phyloP scores from a whole-genome alignment of 2,329 filamentous ascomycete species.

The Aspergillus novoparasiticus region DNA sequence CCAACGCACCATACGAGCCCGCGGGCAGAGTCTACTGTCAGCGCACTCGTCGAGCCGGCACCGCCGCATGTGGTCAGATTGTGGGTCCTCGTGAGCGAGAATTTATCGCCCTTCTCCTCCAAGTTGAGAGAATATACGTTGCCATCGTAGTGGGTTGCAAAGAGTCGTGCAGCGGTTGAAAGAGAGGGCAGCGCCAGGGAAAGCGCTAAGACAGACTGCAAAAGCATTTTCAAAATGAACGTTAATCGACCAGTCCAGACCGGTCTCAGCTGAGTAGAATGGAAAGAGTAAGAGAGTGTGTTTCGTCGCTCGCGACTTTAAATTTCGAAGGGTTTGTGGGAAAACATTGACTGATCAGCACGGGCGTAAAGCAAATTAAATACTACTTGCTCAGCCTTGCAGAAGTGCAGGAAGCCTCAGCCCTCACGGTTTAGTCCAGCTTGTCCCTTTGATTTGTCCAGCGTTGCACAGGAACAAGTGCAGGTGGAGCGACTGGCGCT shows the following conservation, averaged over 20 bases:
- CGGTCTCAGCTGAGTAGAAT: neutral
- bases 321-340: neutral
- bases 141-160: conserved; percentile 43
- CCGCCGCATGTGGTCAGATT: conserved; percentile 34
- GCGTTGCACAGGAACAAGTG: neutral
- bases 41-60: conserved; percentile 37
- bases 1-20: conserved; percentile 39
- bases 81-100: conserved; percentile 25
- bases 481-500: neutral
- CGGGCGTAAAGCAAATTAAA: neutral
- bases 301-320: neutral
- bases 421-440: neutral
- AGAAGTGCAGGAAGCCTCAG: neutral
- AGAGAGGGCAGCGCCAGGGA: conserved; percentile 7
- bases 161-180: conserved; percentile 29
- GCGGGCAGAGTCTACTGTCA: conserved; percentile 32
- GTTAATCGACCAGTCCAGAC: neutral
- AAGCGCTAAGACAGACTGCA: neutral
- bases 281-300: neutral
- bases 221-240: neutral
- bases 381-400: neutral
- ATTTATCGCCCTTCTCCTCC: conserved; percentile 22
- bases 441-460: neutral
- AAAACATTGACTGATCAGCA: neutral
- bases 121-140: conserved; percentile 38